Percentiles rank a stretch among this genome's conserved stretches.
Evolutionary conservation across 345 rosid genomes (phyloP).

Genomic region (Clarkia xantiana): DNA sequence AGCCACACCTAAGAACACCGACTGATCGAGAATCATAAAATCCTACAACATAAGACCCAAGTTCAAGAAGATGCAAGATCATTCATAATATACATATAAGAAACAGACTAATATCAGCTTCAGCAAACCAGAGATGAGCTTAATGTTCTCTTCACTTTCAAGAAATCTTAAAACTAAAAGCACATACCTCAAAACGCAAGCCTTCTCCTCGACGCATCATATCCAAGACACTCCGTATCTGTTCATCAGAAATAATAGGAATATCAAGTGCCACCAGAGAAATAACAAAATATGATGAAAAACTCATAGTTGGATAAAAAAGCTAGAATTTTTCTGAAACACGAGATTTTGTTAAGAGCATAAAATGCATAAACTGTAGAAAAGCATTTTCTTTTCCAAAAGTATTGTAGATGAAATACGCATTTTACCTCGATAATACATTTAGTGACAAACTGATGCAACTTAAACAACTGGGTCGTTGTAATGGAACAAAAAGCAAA

Average conservation of each 20-base stretch:
- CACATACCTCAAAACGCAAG: slow-evolving; percentile 62
- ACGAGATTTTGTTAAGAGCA: too few species aligned
- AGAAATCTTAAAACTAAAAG: background rate
- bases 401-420: too few species aligned
- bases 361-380: too few species aligned
- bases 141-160: background rate
- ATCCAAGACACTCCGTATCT: slow-evolving; percentile 70
- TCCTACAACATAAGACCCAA: slow-evolving; percentile 28
- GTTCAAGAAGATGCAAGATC: background rate
- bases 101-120: background rate
- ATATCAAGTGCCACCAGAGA: slow-evolving; percentile 1
- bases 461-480: too few species aligned
- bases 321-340: background rate
- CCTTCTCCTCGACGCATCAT: slow-evolving; percentile 73
- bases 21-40: slow-evolving; percentile 68
- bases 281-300: slow-evolving; percentile 13
- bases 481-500: background rate
- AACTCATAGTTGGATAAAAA: background rate
- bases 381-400: too few species aligned
- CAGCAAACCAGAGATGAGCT: background rate
- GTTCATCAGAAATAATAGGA: slow-evolving; percentile 8
- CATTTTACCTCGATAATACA: too few species aligned
- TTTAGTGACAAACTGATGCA: too few species aligned
- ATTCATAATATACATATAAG: background rate
- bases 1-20: slow-evolving; percentile 44